These are phyloP conservation scores for Ophiostoma ulmi DNA, from an alignment of 2,329 filamentous ascomycete genomes.

Conservation along the genomic window DNA sequence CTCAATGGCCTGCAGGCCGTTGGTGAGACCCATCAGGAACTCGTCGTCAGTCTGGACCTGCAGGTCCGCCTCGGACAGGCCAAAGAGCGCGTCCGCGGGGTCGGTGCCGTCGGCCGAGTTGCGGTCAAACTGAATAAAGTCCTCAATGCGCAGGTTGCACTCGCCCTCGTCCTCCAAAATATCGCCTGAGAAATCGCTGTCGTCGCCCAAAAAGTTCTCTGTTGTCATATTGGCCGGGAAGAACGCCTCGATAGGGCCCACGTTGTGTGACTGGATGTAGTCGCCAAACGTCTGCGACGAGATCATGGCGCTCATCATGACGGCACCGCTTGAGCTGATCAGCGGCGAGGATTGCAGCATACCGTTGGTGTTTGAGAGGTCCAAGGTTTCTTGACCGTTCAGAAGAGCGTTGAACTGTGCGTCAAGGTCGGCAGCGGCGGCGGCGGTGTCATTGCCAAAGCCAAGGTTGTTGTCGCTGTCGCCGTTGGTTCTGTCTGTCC, in stretches of 20 bases:
- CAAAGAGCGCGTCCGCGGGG: constrained; percentile 17
- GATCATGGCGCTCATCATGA: constrained; percentile 73
- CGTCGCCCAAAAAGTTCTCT: constrained; percentile 52
- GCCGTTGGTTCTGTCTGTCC: constrained; percentile 11
- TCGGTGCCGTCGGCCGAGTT: constrained; percentile 34
- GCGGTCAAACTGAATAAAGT: constrained; percentile 65
- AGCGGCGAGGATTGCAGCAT: constrained; percentile 48
- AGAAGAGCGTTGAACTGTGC: constrained; percentile 7
- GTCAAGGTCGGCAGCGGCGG: neutral
- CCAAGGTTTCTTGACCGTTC: constrained; percentile 3
- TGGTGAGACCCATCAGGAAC: constrained; percentile 26
- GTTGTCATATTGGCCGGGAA: constrained; percentile 57
- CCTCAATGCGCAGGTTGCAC: constrained; percentile 59
- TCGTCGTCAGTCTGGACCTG: constrained; percentile 17
- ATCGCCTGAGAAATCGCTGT: constrained; percentile 43
- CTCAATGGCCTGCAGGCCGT: constrained; percentile 43
- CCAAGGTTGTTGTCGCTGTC: neutral
- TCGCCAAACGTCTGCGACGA: constrained; percentile 52
- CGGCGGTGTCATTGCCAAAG: neutral
- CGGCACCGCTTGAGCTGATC: constrained; percentile 53
- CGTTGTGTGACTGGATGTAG: constrained; percentile 56
- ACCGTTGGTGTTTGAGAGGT: constrained; percentile 25
- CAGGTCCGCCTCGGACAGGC: constrained; percentile 13
- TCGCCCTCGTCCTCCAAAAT: constrained; percentile 64
- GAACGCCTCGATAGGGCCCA: constrained; percentile 70